A percentile compares a stretch with the other conserved stretches of the same genome.
phyloP scores from a whole-genome alignment of 805 yeast species.

The Metschnikowia santaceciliae region DNA sequence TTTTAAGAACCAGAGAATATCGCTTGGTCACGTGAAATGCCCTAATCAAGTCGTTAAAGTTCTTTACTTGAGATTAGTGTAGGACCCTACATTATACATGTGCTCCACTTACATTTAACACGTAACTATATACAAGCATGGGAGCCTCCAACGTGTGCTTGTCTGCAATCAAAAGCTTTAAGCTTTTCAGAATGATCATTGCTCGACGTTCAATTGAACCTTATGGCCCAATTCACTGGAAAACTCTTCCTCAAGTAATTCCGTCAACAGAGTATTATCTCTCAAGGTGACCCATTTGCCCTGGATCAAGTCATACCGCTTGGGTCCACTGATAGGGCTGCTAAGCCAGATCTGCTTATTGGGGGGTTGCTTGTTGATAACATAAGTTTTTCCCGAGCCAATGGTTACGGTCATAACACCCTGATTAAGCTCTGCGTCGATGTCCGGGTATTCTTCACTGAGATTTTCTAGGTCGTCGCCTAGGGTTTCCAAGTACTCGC shows the following conservation, averaged over 20 bases:
- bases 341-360: constrained; percentile 95
- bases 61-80: no score
- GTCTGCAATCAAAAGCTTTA: background rate
- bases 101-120: background rate
- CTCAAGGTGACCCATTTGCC: constrained; percentile 79
- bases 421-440: constrained; percentile 76
- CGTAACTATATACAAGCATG: background rate
- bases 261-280: constrained; percentile 44
- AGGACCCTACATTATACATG: no score
- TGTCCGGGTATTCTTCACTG: constrained; percentile 55
- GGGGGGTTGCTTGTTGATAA: constrained; percentile 95
- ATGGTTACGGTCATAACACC: constrained; percentile 80
- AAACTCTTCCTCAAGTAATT: constrained; percentile 31
- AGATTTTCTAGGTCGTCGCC: constrained; percentile 65
- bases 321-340: constrained; percentile 92
- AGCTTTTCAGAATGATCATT: background rate
- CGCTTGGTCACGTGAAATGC: no score
- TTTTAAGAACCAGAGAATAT: no score
- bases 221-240: constrained; percentile 23
- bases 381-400: constrained; percentile 78
- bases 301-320: constrained; percentile 59
- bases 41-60: no score
- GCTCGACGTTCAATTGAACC: constrained; percentile 14
- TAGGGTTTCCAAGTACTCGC: constrained; percentile 64
- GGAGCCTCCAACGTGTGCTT: background rate